Evolutionary conservation across 1,284 basidiomycete genomes (phyloP).

Genomic region (Xanthoconium separans): DNA sequence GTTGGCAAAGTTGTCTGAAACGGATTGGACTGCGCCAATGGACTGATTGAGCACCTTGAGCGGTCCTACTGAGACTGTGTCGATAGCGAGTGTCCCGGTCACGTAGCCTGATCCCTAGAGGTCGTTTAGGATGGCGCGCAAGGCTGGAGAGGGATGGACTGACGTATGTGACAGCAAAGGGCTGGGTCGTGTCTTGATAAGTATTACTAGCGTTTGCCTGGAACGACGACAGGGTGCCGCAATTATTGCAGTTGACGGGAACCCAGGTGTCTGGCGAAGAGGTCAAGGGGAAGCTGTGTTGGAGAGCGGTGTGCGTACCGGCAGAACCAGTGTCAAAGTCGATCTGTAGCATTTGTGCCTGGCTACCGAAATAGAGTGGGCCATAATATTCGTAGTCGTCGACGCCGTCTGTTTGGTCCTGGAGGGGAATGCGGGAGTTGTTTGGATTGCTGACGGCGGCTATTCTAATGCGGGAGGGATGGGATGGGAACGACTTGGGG

Average conservation of each 20-base stretch:
- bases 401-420: constrained; percentile 19
- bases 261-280: constrained; percentile 47
- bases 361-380: constrained; percentile 45
- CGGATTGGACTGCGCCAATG: constrained; percentile 46
- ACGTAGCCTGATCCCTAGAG: constrained; percentile 50
- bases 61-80: constrained; percentile 47
- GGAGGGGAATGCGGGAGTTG: constrained; percentile 10
- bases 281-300: not conserved
- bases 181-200: constrained; percentile 32
- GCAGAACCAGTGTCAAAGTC: constrained; percentile 63
- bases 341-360: constrained; percentile 43
- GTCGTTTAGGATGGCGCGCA: constrained; percentile 11
- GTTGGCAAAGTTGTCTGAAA: constrained; percentile 44
- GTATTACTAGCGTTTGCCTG: constrained; percentile 40
- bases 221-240: constrained; percentile 38
- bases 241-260: constrained; percentile 41
- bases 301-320: constrained; percentile 8
- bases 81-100: constrained; percentile 44
- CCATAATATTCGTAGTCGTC: constrained; percentile 56
- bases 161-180: constrained; percentile 58
- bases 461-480: not conserved
- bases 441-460: not conserved
- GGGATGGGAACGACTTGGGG: not conserved
- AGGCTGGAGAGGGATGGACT: constrained; percentile 28
- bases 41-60: constrained; percentile 45